phyloP scores from a whole-genome alignment of 2,329 filamentous ascomycete genomes.

The Aspergillus clavatus region DNA sequence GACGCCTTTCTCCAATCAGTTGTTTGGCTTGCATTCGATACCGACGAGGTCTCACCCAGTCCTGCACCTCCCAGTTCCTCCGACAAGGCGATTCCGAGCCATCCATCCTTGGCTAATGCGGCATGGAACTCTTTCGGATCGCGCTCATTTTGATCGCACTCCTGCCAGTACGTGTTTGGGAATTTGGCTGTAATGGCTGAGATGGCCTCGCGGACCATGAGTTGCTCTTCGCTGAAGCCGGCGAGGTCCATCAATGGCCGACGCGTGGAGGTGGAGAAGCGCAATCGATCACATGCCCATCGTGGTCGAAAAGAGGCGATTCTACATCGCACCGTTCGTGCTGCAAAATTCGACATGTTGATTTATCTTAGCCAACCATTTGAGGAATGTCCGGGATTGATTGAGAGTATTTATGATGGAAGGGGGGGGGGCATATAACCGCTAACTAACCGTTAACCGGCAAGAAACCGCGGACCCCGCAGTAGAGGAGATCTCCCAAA shows the following conservation, averaged over 20 bases:
- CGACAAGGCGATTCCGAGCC: slow-evolving; percentile 75
- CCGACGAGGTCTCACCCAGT: slow-evolving; percentile 43
- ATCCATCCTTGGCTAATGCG: slow-evolving; percentile 68
- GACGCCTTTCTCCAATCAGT: slow-evolving; percentile 43
- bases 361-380: no score
- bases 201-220: slow-evolving; percentile 67
- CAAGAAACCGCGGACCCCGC: slow-evolving; percentile 2
- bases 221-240: slow-evolving; percentile 67
- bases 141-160: slow-evolving; percentile 63
- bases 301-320: neutral
- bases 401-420: neutral
- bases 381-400: neutral
- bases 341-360: slow-evolving; percentile 4
- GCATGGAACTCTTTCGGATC: slow-evolving; percentile 74
- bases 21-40: no score
- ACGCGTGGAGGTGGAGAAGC: slow-evolving; percentile 31
- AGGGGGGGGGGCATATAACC: neutral
- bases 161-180: slow-evolving; percentile 69
- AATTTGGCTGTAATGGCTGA: slow-evolving; percentile 65
- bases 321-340: neutral
- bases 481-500: neutral
- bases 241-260: slow-evolving; percentile 62
- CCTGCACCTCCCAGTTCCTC: slow-evolving; percentile 70
- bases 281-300: neutral
- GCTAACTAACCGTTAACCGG: slow-evolving; percentile 5